These are phyloP conservation scores for Parachaetomium inaequale DNA, from an alignment of 495 filamentous ascomycete genomes.

Conservation along the genomic window DNA sequence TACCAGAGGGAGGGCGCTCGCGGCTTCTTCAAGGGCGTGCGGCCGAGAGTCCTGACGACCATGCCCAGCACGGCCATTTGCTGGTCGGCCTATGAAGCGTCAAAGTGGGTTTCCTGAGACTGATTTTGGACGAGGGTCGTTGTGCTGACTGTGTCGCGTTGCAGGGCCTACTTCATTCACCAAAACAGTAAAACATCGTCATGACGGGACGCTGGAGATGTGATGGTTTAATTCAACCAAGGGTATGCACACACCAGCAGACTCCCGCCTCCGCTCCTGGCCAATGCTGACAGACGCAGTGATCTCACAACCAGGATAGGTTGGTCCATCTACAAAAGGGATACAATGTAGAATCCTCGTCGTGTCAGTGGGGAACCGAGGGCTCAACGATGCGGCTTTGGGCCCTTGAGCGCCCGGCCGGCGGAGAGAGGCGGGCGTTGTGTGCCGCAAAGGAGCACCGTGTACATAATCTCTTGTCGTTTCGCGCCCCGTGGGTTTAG, in stretches of 20 bases:
- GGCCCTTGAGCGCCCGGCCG: not conserved
- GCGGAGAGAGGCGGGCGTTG: not conserved
- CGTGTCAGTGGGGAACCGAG: not conserved
- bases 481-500: not conserved
- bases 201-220: not conserved
- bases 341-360: not conserved
- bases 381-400: not conserved
- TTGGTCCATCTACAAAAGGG: conserved; percentile 11
- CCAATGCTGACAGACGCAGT: not conserved
- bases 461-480: conserved; percentile 21
- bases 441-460: conserved; percentile 8
- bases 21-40: conserved; percentile 89
- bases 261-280: too few relatives aligned
- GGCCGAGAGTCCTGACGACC: conserved; percentile 87
- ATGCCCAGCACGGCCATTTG: conserved; percentile 99
- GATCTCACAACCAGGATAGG: not conserved
- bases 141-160: conserved; percentile 5
- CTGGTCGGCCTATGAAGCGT: conserved; percentile 72
- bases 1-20: conserved; percentile 75
- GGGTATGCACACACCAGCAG: not conserved
- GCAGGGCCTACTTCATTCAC: conserved; percentile 56
- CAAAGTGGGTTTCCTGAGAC: conserved; percentile 44
- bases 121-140: not conserved
- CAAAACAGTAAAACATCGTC: conserved; percentile 36
- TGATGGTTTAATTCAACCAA: not conserved